These are phyloP conservation scores for Linum tenue DNA, from an alignment of 345 rosid genomes.

Conservation along the genomic window DNA sequence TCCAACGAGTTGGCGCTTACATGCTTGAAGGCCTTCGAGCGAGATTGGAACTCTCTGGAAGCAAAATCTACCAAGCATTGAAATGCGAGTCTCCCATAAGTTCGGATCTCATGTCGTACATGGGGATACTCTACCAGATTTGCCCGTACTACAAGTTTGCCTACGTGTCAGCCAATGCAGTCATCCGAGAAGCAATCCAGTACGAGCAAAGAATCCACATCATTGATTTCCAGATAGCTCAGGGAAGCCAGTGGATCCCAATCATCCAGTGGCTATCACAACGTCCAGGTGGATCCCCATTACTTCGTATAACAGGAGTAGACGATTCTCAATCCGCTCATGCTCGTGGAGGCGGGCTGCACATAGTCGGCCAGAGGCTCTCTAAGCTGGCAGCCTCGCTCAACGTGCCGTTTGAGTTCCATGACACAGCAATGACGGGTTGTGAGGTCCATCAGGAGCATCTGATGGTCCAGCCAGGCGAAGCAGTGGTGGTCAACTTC, in stretches of 20 bases:
- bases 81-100: conserved; percentile 81
- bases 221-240: conserved; percentile 82
- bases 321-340: conserved; percentile 83
- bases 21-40: conserved; percentile 93
- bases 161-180: conserved; percentile 62
- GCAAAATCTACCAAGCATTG: conserved; percentile 72
- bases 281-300: conserved; percentile 64
- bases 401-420: conserved; percentile 74
- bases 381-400: conserved; percentile 34
- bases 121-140: conserved; percentile 56
- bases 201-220: conserved; percentile 65
- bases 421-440: conserved; percentile 62
- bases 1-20: conserved; percentile 78
- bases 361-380: conserved; percentile 55
- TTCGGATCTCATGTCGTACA: conserved; percentile 87
- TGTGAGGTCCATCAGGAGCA: conserved; percentile 52
- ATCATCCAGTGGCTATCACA: conserved; percentile 50
- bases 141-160: conserved; percentile 97
- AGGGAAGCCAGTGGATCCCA: conserved; percentile 69
- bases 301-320: conserved; percentile 68
- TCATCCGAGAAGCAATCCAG: conserved; percentile 53
- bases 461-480: conserved; percentile 54
- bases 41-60: conserved; percentile 75
- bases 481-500: conserved; percentile 76
- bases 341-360: conserved; percentile 93